phyloP scores from a whole-genome alignment of 1,284 basidiomycete genomes.

The Rhodotorula sp. region DNA sequence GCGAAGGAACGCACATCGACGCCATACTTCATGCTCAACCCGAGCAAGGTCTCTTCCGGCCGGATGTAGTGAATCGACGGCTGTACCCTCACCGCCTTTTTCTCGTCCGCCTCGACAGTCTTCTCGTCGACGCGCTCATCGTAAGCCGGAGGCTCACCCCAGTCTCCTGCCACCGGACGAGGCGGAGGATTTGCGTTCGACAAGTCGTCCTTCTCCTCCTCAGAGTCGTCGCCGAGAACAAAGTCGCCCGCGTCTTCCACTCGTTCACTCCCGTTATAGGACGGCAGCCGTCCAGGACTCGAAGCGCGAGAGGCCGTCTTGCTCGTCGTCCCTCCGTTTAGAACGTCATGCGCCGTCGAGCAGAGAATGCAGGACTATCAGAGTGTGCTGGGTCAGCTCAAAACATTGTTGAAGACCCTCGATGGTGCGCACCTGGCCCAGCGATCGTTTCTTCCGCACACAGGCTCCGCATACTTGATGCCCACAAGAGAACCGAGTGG shows the following conservation, averaged over 20 bases:
- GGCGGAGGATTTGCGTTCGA: background rate
- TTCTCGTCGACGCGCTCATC: background rate
- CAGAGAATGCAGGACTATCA: conserved; percentile 20
- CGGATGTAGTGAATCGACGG: conserved; percentile 56
- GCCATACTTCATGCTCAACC: conserved; percentile 62
- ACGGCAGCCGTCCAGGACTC: background rate
- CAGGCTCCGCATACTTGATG: conserved; percentile 26
- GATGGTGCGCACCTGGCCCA: conserved; percentile 7
- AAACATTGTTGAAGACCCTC: fast-evolving
- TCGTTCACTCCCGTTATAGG: background rate
- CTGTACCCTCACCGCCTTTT: conserved; percentile 4
- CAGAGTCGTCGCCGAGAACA: conserved; percentile 62
- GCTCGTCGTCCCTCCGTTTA: background rate
- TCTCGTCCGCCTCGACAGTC: conserved; percentile 45
- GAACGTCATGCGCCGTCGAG: conserved; percentile 14
- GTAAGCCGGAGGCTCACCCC: conserved; percentile 21
- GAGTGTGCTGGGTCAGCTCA: background rate
- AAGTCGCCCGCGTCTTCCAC: conserved; percentile 60
- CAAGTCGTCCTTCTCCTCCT: conserved; percentile 52
- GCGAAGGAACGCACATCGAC: conserved; percentile 57
- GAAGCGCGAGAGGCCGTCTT: background rate
- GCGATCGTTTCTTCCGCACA: background rate
- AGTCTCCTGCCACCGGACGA: conserved; percentile 34
- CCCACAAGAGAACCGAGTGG: conserved; percentile 12
- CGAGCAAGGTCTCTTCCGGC: conserved; percentile 63